phyloP scores from a whole-genome alignment of 352 stramenopile species.

The Globisporangium irregulare region DNA sequence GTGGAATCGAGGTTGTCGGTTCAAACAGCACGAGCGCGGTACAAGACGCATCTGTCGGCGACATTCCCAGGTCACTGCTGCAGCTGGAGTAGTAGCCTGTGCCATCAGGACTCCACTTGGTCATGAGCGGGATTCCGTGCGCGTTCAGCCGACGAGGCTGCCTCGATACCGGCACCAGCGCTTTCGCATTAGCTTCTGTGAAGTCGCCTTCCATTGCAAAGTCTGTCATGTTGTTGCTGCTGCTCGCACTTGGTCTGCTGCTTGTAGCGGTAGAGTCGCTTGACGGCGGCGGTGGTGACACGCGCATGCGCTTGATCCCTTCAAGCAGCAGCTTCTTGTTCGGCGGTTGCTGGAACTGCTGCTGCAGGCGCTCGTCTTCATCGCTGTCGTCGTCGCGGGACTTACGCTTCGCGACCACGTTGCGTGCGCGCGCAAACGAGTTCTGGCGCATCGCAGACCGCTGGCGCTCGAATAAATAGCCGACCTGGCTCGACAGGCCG shows the following conservation, averaged over 20 bases:
- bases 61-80: constrained; percentile 17
- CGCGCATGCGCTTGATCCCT: constrained; percentile 68
- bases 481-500: constrained; percentile 32
- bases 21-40: constrained; percentile 64
- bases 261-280: constrained; percentile 12
- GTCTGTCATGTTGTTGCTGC: constrained; percentile 32
- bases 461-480: constrained; percentile 42
- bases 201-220: constrained; percentile 13
- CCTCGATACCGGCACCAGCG: constrained; percentile 5
- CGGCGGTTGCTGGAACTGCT: constrained; percentile 6
- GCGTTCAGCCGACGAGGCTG: background rate
- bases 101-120: constrained; percentile 5
- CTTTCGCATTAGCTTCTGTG: background rate
- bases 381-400: constrained; percentile 17
- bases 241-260: constrained; percentile 11
- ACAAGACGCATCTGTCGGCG: constrained; percentile 28
- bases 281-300: constrained; percentile 48
- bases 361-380: constrained; percentile 17
- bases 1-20: constrained; percentile 28
- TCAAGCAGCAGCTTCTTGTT: constrained; percentile 41
- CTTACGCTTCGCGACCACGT: constrained; percentile 39
- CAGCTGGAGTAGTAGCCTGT: background rate
- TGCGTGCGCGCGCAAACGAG: constrained; percentile 40
- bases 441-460: constrained; percentile 40
- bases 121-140: background rate